These are phyloP conservation scores for Mycosphaerella sp. DNA, from an alignment of 2,329 filamentous ascomycete species.

Conservation along the genomic window DNA sequence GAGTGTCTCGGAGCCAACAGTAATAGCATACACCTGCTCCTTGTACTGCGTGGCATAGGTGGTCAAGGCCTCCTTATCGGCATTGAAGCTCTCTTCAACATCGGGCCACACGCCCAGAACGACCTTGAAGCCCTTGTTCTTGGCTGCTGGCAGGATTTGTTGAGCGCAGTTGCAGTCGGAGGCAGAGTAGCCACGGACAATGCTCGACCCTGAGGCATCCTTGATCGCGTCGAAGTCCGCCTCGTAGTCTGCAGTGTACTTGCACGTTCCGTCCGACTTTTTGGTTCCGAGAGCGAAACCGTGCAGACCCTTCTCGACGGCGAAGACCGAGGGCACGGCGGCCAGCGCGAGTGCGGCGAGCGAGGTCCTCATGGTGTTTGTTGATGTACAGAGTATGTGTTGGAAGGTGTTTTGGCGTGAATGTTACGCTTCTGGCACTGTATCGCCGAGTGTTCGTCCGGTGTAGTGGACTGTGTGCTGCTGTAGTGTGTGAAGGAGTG, in stretches of 20 bases:
- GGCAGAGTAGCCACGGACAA: slow-evolving; percentile 62
- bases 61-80: slow-evolving; percentile 55
- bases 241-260: slow-evolving; percentile 56
- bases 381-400: background rate
- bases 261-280: slow-evolving; percentile 55
- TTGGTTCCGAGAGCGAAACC: slow-evolving; percentile 64
- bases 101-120: slow-evolving; percentile 67
- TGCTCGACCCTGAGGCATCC: slow-evolving; percentile 42
- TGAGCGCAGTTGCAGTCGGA: slow-evolving; percentile 59
- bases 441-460: background rate
- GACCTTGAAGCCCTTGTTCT: slow-evolving; percentile 58
- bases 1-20: slow-evolving; percentile 63
- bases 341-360: slow-evolving; percentile 26
- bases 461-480: background rate
- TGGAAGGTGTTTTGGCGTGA: background rate
- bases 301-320: slow-evolving; percentile 43
- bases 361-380: slow-evolving; percentile 24
- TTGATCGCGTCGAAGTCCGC: slow-evolving; percentile 58
- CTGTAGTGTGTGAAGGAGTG: slow-evolving; percentile 7
- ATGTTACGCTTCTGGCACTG: slow-evolving; percentile 2
- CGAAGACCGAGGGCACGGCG: slow-evolving; percentile 23
- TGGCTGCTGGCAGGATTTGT: slow-evolving; percentile 59
- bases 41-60: slow-evolving; percentile 45
- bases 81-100: slow-evolving; percentile 53
- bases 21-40: slow-evolving; percentile 60